Percentiles rank a stretch among this genome's conserved stretches.
Evolutionary conservation across 2,329 filamentous ascomycete genomes (phyloP).

Genomic region (Rhexocercosporidium sp.): DNA sequence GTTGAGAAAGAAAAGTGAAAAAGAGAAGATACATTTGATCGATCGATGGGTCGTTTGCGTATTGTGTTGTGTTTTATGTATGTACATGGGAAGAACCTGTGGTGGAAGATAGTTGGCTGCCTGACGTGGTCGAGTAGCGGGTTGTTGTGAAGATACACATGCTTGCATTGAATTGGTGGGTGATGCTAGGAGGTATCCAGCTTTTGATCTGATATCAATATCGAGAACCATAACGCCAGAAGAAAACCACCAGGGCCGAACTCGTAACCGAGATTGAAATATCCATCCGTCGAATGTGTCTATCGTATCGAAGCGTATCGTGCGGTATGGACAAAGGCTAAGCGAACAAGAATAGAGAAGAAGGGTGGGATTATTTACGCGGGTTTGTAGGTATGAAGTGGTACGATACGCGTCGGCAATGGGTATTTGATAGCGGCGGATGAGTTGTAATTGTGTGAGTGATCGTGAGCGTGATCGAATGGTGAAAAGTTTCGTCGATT

Average conservation of each 20-base stretch:
- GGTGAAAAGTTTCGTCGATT: constrained; percentile 26
- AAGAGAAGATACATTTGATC: not conserved
- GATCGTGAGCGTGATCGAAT: constrained; percentile 18
- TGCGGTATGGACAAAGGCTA: not conserved
- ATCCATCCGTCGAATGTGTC: not conserved
- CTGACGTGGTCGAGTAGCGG: not conserved
- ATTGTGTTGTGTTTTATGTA: no score
- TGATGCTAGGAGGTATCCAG: not conserved
- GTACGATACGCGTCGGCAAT: constrained; percentile 7
- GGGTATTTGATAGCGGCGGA: constrained; percentile 27
- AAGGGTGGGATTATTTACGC: constrained; percentile 36
- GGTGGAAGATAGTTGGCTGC: not conserved
- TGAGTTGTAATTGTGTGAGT: not conserved
- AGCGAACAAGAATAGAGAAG: not conserved
- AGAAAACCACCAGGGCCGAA: not conserved
- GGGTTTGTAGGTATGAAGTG: not conserved
- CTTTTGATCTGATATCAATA: not conserved
- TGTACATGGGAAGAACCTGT: constrained; percentile 10
- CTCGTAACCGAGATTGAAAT: not conserved
- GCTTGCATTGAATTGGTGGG: no score
- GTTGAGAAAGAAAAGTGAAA: not conserved
- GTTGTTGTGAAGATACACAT: not conserved
- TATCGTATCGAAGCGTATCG: not conserved
- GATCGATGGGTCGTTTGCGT: constrained; percentile 3
- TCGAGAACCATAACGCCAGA: not conserved